These are phyloP conservation scores for Backusella circina DNA, from an alignment of 192 early-diverging fungal species.

Conservation along the genomic window DNA sequence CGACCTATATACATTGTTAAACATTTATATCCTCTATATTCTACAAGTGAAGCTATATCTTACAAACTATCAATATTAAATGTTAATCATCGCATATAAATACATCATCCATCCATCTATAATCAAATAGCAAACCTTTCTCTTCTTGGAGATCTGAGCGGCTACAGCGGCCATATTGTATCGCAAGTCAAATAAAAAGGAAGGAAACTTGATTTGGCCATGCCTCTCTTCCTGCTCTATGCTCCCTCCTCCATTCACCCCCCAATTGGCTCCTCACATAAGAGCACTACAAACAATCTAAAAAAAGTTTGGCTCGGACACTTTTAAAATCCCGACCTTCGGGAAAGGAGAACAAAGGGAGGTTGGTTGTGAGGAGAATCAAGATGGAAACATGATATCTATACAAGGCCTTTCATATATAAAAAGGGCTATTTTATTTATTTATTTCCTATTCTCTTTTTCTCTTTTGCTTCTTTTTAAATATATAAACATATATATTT, in stretches of 20 bases:
- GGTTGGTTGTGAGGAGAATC: background rate
- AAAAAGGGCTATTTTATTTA: background rate
- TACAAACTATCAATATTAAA: background rate
- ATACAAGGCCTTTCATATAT: background rate
- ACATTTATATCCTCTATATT: background rate
- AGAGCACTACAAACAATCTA: background rate
- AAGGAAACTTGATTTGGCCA: slow-evolving; percentile 11
- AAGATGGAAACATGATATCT: background rate
- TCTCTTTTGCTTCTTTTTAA: background rate
- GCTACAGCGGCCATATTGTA: slow-evolving; percentile 18
- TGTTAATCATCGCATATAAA: background rate
- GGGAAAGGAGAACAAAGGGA: background rate
- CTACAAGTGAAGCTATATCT: background rate
- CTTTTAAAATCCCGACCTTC: background rate
- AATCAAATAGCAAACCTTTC: background rate
- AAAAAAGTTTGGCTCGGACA: slow-evolving; percentile 3
- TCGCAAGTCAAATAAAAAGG: slow-evolving; percentile 7
- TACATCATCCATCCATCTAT: slow-evolving; percentile 5
- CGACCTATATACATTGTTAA: slow-evolving; percentile 46
- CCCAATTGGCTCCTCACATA: background rate
- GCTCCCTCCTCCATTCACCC: background rate
- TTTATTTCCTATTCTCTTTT: background rate
- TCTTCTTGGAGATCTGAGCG: slow-evolving; percentile 13
- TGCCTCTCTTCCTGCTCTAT: background rate
- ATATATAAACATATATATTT: background rate